Conservation (phyloP, 164 flowering plant genomes). For the Magnolia changhungtana region DNA sequence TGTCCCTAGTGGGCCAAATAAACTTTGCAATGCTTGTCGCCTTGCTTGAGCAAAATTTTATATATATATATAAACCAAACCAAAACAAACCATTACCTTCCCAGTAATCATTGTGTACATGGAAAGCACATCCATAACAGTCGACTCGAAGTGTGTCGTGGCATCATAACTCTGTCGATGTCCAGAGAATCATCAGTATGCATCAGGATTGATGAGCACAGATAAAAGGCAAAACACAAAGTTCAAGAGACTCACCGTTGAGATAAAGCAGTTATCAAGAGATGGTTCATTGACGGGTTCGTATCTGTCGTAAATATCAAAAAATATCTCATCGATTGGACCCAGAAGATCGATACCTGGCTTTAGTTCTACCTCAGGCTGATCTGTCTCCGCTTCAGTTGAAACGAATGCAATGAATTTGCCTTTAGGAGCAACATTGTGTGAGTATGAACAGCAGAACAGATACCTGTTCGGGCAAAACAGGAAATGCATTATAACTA, state of each 20-base stretch:
- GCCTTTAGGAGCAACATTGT: conserved; percentile 96
- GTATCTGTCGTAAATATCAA: conserved; percentile 79
- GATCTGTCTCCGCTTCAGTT: conserved; percentile 86
- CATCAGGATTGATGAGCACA: not conserved
- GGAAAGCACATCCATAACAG: conserved; percentile 75
- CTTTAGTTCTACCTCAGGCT: conserved; percentile 73
- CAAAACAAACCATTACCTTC: conserved; percentile 47
- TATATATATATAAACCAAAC: too few species aligned
- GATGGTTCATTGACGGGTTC: conserved; percentile 87
- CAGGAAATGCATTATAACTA: not conserved
- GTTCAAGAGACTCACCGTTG: conserved; percentile 50
- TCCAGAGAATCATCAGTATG: not conserved
- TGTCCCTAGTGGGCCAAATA: too few species aligned
- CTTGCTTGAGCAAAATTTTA: too few species aligned
- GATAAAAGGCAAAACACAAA: not conserved
- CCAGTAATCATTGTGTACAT: conserved; percentile 90
- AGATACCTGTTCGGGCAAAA: conserved; percentile 62
- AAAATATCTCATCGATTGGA: conserved; percentile 90
- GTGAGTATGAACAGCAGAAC: conserved; percentile 90
- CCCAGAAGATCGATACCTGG: conserved; percentile 89
- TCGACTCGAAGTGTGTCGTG: conserved; percentile 93
- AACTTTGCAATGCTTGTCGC: too few species aligned
- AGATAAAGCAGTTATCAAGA: conserved; percentile 86
- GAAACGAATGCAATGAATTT: conserved; percentile 94
- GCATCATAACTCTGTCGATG: conserved; percentile 85